Evolutionary conservation across 2,329 filamentous ascomycete genomes (phyloP), one percentile per base, ranked within the genome.

Genomic region (Fusarium nurragi): DNA sequence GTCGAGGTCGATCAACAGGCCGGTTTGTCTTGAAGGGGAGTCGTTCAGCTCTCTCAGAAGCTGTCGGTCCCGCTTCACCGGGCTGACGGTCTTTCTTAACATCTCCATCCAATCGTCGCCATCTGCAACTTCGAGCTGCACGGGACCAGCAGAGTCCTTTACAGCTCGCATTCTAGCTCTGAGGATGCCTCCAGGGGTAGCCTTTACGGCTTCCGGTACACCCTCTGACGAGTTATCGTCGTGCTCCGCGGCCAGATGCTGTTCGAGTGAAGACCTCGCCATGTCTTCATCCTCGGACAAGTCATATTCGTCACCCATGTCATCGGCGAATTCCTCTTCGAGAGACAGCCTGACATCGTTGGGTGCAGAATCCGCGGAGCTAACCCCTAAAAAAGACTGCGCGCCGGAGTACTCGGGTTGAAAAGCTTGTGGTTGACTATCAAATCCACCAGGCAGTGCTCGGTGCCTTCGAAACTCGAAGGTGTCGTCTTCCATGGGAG

Each of bases 81-180:
- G 94, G 73, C 93, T 97, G 69, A 98, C 93, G 7, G 95, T 98
- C 68, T 93, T 93, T 76, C 93, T 92, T 65, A 99, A 84, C 80
- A 97, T 94, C 70, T 95, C 91, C 69, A 93, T 90, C 95, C 95
- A 99, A 75, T 97, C 91, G 59, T 94, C 92, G 51, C 90, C 91
- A 65, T 86, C 84, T 32, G 86, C 81, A 58, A 90, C 85, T 64
- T 88, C 85, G 50, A 87, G 79, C 67, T 83, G 86, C 22, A 84
- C 75, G 22, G 88, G 87, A 25, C 85, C 86, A 60, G 79, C 82
- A 19, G 84, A 84, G 64, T 83, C 83, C 76, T 88, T 89, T 72
- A 86, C 80, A 34, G 86, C 86, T 74, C 86, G 85, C 83, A 88
- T 84, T 67, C 86, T 81, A 60, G 87, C 87, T 76, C 86, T 83